phyloP scores from a whole-genome alignment of 2,329 filamentous ascomycete genomes.

The Rutstroemia sp. region DNA sequence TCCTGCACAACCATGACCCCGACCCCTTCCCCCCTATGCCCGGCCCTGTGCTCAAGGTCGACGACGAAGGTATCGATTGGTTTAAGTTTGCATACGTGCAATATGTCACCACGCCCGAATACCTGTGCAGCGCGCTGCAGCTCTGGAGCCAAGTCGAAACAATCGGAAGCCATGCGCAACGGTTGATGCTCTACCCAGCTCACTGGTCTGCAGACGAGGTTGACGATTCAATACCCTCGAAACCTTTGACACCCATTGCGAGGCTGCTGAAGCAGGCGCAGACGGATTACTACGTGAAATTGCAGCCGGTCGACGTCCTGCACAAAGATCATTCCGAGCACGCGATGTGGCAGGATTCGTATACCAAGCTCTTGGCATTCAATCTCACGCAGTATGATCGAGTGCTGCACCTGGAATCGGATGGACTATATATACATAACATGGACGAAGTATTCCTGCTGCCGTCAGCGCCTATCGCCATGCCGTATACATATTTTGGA shows the following conservation, averaged over 20 bases:
- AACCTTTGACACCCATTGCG: slow-evolving; percentile 18
- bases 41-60: slow-evolving; percentile 15
- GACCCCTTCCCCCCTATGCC: slow-evolving; percentile 6
- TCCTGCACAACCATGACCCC: slow-evolving; percentile 20
- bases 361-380: slow-evolving; percentile 25
- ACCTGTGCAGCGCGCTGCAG: slow-evolving; percentile 25
- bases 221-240: slow-evolving; percentile 13
- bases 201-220: slow-evolving; percentile 21
- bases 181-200: slow-evolving; percentile 24
- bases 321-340: slow-evolving; percentile 12
- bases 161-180: slow-evolving; percentile 24
- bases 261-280: slow-evolving; percentile 20
- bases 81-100: slow-evolving; percentile 23
- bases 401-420: slow-evolving; percentile 21
- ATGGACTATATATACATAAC: slow-evolving; percentile 18
- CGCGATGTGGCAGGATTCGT: slow-evolving; percentile 22
- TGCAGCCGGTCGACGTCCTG: slow-evolving; percentile 21
- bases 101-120: slow-evolving; percentile 23
- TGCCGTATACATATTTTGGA: slow-evolving; percentile 25
- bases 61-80: slow-evolving; percentile 21
- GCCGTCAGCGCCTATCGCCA: slow-evolving; percentile 20
- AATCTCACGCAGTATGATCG: slow-evolving; percentile 24
- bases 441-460: slow-evolving; percentile 26
- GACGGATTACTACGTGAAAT: slow-evolving; percentile 19
- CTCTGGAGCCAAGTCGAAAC: slow-evolving; percentile 25